These are phyloP conservation scores for Tetrastigma voinierianum DNA, from an alignment of 164 flowering plant genomes.

Conservation along the genomic window DNA sequence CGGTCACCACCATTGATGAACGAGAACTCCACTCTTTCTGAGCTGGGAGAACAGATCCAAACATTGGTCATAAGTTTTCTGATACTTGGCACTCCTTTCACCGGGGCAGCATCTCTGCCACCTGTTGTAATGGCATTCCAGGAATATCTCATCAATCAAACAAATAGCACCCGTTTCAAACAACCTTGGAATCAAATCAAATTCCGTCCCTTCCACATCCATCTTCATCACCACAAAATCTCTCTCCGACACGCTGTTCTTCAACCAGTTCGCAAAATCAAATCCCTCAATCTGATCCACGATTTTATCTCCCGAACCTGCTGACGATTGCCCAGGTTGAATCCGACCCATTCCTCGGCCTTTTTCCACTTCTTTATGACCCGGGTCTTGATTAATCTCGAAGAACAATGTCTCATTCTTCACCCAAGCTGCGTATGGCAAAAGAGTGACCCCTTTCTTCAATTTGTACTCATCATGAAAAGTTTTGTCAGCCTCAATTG, in stretches of 20 bases:
- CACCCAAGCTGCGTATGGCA: conserved; percentile 97
- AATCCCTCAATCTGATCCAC: conserved; percentile 79
- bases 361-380: conserved; percentile 40
- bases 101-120: conserved; percentile 98
- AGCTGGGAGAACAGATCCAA: conserved; percentile 79
- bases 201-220: conserved; percentile 99
- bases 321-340: conserved; percentile 40
- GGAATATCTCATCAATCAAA: conserved; percentile 90
- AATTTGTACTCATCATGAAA: conserved; percentile 64
- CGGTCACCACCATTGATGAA: conserved; percentile 94
- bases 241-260: conserved; percentile 64
- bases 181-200: conserved; percentile 85
- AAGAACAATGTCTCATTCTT: conserved; percentile 77
- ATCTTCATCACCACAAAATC: conserved; percentile 98
- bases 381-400: conserved; percentile 74
- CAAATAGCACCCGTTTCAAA: conserved; percentile 91
- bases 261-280: conserved; percentile 95
- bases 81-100: conserved; percentile 71
- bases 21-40: conserved; percentile 81
- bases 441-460: conserved; percentile 62
- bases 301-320: conserved; percentile 27
- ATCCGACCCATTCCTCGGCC: conserved; percentile 94
- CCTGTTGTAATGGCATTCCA: conserved; percentile 95
- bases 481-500: conserved; percentile 85
- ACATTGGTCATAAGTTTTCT: conserved; percentile 84